These are phyloP conservation scores for Aspergillus ellipticus DNA, from an alignment of 495 filamentous ascomycete species.

Conservation along the genomic window DNA sequence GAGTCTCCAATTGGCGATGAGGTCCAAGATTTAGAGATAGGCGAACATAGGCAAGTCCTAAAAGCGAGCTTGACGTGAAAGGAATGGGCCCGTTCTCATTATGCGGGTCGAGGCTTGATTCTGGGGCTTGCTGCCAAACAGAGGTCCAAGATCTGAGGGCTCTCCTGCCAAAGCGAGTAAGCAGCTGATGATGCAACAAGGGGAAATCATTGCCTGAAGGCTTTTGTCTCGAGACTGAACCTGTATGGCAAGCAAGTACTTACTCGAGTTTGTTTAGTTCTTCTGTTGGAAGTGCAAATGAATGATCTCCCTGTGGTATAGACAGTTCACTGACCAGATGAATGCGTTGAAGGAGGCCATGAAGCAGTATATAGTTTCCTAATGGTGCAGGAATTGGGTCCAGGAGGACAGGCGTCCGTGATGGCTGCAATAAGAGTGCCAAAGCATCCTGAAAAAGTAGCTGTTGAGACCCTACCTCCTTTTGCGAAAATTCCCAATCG, in stretches of 20 bases:
- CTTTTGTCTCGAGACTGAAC: not conserved
- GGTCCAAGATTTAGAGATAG: slow-evolving; percentile 36
- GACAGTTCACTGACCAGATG: slow-evolving; percentile 38
- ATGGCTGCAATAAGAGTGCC: slow-evolving; percentile 32
- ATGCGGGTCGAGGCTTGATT: slow-evolving; percentile 40
- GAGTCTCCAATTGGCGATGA: slow-evolving; percentile 34
- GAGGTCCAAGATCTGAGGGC: slow-evolving; percentile 39
- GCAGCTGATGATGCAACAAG: not conserved
- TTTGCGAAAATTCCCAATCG: slow-evolving; percentile 34
- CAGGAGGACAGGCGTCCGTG: slow-evolving; percentile 24
- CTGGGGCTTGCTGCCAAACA: slow-evolving; percentile 42
- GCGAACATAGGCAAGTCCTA: slow-evolving; percentile 40
- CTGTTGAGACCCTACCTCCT: slow-evolving; percentile 30
- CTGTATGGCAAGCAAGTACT: slow-evolving; percentile 2
- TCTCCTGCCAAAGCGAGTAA: slow-evolving; percentile 20
- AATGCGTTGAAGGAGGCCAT: slow-evolving; percentile 39
- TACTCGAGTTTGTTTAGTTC: slow-evolving; percentile 39
- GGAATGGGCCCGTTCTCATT: slow-evolving; percentile 40
- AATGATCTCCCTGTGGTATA: slow-evolving; percentile 32
- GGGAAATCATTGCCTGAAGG: too few species aligned
- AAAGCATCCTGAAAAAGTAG: slow-evolving; percentile 39
- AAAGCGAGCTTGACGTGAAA: slow-evolving; percentile 37
- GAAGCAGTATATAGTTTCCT: slow-evolving; percentile 38
- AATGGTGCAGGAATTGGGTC: slow-evolving; percentile 35
- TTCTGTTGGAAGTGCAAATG: slow-evolving; percentile 31